Conservation (phyloP, 805 yeast genomes). For the Metschnikowia lachancei region DNA sequence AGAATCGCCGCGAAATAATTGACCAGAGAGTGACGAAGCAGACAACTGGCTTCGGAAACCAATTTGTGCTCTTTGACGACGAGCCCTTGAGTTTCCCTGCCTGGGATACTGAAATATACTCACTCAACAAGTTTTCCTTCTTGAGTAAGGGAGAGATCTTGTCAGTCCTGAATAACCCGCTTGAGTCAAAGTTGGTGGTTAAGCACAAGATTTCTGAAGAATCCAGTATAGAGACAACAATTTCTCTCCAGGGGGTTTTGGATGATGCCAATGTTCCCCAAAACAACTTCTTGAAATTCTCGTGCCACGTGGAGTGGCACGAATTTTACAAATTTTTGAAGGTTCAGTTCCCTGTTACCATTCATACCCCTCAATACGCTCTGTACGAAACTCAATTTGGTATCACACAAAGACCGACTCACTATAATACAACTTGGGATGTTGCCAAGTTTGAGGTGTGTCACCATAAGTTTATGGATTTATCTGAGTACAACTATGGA, state of each 20-base stretch:
- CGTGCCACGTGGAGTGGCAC: constrained; percentile 71
- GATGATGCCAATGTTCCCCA: constrained; percentile 41
- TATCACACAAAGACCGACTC: constrained; percentile 86
- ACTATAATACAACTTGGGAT: constrained; percentile 94
- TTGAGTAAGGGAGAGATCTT: constrained; percentile 39
- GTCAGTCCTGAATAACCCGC: constrained; percentile 49
- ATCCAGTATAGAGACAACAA: constrained; percentile 62
- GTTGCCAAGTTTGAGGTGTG: constrained; percentile 95
- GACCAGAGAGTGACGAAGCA: constrained; percentile 55
- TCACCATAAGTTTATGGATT: constrained; percentile 90
- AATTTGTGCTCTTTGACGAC: constrained; percentile 79
- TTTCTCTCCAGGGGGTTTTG: constrained; percentile 63
- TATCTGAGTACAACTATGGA: constrained; percentile 83
- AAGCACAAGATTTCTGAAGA: constrained; percentile 55
- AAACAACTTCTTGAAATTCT: constrained; percentile 38
- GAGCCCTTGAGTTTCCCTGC: constrained; percentile 91
- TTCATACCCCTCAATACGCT: constrained; percentile 66
- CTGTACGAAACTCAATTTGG: constrained; percentile 95
- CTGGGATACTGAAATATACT: constrained; percentile 95
- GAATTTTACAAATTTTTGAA: constrained; percentile 85
- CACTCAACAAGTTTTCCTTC: constrained; percentile 67
- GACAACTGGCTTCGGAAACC: constrained; percentile 65
- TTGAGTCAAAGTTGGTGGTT: constrained; percentile 62
- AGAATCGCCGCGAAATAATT: constrained; percentile 59
- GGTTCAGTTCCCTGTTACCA: constrained; percentile 90